Percentiles rank a stretch among this genome's conserved stretches.
Conservation (phyloP, 2,329 filamentous ascomycete species). For the Trichoderma pleuroti region DNA sequence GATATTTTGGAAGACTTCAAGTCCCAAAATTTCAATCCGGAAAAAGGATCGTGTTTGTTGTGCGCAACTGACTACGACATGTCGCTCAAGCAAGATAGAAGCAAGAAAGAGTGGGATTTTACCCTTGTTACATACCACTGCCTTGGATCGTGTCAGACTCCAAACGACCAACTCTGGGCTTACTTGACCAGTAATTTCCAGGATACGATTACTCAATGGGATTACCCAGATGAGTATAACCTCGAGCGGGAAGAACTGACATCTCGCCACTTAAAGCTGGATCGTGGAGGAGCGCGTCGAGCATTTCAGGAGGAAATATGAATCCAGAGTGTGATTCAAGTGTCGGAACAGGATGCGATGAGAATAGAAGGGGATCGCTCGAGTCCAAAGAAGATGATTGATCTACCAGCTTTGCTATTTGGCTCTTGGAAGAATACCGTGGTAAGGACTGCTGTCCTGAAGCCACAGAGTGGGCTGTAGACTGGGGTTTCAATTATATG, state of each 20-base stretch:
- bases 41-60: background rate
- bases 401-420: background rate
- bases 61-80: background rate
- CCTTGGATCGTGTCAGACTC: background rate
- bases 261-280: background rate
- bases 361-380: too few species aligned
- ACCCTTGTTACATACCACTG: background rate
- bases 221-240: rapidly evolving
- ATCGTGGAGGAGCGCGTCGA: background rate
- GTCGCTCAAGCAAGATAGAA: background rate
- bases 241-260: background rate
- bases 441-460: background rate
- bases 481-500: background rate
- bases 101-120: background rate
- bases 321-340: too few species aligned
- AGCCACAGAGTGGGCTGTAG: background rate
- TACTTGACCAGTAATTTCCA: background rate
- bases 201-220: background rate
- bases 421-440: background rate
- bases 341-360: too few species aligned
- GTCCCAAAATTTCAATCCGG: background rate
- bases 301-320: background rate
- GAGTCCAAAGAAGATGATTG: background rate
- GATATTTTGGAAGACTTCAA: background rate
- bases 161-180: background rate